Conservation (phyloP, 179 eudicot species). For the Heliamphora ciliata region DNA sequence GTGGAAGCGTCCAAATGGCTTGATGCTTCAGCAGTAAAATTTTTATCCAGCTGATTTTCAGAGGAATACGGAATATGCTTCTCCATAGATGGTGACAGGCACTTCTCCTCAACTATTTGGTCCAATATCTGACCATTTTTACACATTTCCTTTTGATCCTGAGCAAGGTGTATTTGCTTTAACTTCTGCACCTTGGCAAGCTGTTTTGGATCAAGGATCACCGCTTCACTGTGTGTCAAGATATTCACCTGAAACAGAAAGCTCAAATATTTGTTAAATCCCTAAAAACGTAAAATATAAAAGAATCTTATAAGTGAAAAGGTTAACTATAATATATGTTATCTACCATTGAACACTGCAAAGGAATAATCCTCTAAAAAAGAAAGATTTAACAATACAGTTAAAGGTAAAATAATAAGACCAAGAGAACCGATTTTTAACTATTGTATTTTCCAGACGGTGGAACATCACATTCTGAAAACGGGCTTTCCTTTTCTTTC, state of each 20-base stretch:
- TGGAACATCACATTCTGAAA: no score
- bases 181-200: slow-evolving; percentile 23
- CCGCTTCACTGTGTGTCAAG: slow-evolving; percentile 51
- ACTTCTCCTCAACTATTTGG: slow-evolving; percentile 12
- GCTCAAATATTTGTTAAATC: background rate
- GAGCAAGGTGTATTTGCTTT: slow-evolving; percentile 43
- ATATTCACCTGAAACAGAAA: slow-evolving; percentile 42
- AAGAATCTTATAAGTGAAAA: background rate
- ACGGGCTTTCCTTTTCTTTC: no score
- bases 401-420: background rate
- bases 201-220: slow-evolving; percentile 15
- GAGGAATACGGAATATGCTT: background rate
- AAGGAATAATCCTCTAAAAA: background rate
- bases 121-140: slow-evolving; percentile 12
- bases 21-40: slow-evolving; percentile 9
- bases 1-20: background rate
- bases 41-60: background rate
- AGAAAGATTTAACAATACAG: background rate
- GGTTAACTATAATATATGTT: background rate
- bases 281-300: background rate
- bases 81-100: background rate
- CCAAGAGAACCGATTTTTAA: background rate
- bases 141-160: slow-evolving; percentile 49
- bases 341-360: background rate
- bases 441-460: background rate